A percentile compares a stretch with the other conserved stretches of the same genome.
These are phyloP conservation scores for Kazachstania sp. DNA, from an alignment of 1,139 yeast species.

Conservation along the genomic window DNA sequence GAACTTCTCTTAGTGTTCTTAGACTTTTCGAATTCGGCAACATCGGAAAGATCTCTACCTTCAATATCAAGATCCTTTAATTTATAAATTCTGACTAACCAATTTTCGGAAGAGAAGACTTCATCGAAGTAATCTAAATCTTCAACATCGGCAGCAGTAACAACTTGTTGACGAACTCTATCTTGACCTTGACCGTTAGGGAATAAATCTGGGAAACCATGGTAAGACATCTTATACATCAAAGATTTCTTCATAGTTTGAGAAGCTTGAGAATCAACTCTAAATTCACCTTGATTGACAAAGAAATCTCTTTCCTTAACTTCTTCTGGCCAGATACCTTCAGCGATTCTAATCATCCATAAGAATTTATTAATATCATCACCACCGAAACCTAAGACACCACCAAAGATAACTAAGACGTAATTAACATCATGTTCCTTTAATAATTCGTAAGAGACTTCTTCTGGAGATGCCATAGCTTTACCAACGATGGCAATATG, in stretches of 20 bases:
- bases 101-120: conserved; percentile 90
- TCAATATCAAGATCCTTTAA: conserved; percentile 82
- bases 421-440: conserved; percentile 93
- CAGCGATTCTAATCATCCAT: conserved; percentile 99
- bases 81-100: conserved; percentile 93
- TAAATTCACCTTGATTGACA: conserved; percentile 79
- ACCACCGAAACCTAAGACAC: conserved; percentile 86
- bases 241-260: conserved; percentile 78
- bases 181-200: conserved; percentile 61
- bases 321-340: conserved; percentile 99
- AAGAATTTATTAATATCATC: conserved; percentile 94
- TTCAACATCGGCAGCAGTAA: conserved; percentile 51
- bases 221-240: conserved; percentile 92
- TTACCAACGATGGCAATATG: conserved; percentile 99
- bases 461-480: conserved; percentile 90
- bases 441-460: conserved; percentile 78
- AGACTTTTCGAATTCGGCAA: conserved; percentile 39
- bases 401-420: conserved; percentile 89
- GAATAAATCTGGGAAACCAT: conserved; percentile 71
- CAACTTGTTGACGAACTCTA: conserved; percentile 78
- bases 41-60: conserved; percentile 62
- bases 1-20: conserved; percentile 34
- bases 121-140: conserved; percentile 77
- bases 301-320: conserved; percentile 78
- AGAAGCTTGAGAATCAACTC: conserved; percentile 75